Base-by-base conservation (phyloP, 2,329 filamentous ascomycete species). In the Zelopaecilomyces penicillatus region DNA sequence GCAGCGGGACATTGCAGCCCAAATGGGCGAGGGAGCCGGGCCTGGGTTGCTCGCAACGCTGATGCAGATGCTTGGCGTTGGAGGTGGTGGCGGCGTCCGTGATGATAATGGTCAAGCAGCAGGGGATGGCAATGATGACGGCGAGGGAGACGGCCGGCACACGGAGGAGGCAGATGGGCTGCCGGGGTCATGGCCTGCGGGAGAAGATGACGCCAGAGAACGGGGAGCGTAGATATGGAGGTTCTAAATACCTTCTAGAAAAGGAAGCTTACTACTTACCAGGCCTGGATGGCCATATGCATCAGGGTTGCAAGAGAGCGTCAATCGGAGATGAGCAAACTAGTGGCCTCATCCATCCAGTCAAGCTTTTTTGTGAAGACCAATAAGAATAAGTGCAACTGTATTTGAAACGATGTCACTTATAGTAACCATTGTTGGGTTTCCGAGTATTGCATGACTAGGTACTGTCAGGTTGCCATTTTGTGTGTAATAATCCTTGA, bases 161-260 rank as follows among this genome's bases (percentile, higher is more conserved):
- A 39, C 38, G 10, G 45, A 49, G 5, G 44, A 51, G 19, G 39
- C 39, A 35, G 51, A 50, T 7, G 42, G 27, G 6, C 35, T 60
- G 8, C 64, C 64, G 9, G 64, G 64, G 30, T 58, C 60, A 30
- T 66, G 64, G 64, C 64, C 64, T 11, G 57, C 54, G n/a, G 59
- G 58, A 28, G 46, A 54, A 8, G 45, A 37, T 30, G 49, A 44
- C n/a, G 44, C 35, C 26, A 38, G 34, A 41, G 36, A 37, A 34
- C 30, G 12, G 33, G 32, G 29, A 27, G n/a, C 6, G 28, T 19
- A 19, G 34, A 36, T 7, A 36, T 11, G 34, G 34, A 36, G 6
- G 34, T 7, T 19, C 26, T 36, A 6, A 19, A 36, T 36, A n/a
- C n/a, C 19, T 19, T 19, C 19, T 19, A 19, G 19, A 19, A 19